Base-by-base conservation (phyloP, 1,139 yeast species). In the Geotrichum klebahnii region DNA sequence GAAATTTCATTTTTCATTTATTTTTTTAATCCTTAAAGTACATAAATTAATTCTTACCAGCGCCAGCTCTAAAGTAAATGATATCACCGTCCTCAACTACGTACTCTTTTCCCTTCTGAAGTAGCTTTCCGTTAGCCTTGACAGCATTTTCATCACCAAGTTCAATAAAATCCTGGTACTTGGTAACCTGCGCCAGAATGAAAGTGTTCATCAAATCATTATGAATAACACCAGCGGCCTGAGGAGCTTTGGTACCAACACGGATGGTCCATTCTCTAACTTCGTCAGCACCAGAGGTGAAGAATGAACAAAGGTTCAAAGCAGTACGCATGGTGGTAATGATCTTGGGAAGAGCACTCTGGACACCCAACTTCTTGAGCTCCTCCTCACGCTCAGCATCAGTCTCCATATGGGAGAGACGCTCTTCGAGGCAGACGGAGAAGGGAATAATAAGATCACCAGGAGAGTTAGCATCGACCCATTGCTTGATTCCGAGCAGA, bases 61-160 rank as follows among this genome's bases (percentile, higher is more conserved):
- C 96, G 70, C 95, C 97, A 56, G 97, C 89, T 77, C 95, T 85
- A 77, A 90, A 86, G 75, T 84, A 90, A 62, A 90, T 82, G 63
- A 92, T 78, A 69, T 90, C 97, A 69, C 97, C 88, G 60, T 82
- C 88, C 69, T 83, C 90, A 57, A 94, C 96, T 57, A 81, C 92
- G 67, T 94, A 92, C 60, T 90, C 97, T 73, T 92, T 94, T 78
- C 99, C 99, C 82, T 92, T 92, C 67, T 79, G 86, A 70, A 80
- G 71, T 66, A 92, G 80, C 73, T 92, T 92, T 73, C 98, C 98
- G 55, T 90, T 90, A 53, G 97, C 84, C 73, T 84, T 85, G 63
- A 90, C 96, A 51, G 87, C 78, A 53, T 75, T 74, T 69, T 92
- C 98, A 65, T 86, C 95, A 60, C 84, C 87, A 59, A 73, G 76